Conservation (phyloP, 2,329 filamentous ascomycete genomes). For the Ophiognomonia clavigignenti-juglandacearum region DNA sequence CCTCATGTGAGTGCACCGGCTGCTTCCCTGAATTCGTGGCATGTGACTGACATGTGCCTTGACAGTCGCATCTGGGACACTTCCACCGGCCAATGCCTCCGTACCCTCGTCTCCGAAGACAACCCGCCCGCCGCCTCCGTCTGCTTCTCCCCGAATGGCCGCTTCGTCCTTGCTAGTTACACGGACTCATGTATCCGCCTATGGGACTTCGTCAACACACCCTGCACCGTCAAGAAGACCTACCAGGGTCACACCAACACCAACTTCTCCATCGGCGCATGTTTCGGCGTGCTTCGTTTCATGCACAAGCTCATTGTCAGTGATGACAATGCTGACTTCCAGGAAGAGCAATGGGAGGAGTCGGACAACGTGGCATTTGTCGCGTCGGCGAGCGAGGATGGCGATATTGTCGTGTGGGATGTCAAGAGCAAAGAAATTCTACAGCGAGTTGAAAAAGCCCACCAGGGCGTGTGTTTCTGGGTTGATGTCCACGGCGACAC, state of each 20-base stretch:
- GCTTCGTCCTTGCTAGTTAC: slow-evolving; percentile 86
- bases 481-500: slow-evolving; percentile 54
- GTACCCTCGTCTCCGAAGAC: slow-evolving; percentile 93
- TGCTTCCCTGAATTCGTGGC: background rate
- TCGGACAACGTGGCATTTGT: slow-evolving; percentile 51
- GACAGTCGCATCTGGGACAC: slow-evolving; percentile 87
- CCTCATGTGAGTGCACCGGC: slow-evolving; percentile 57
- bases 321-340: slow-evolving; percentile 7
- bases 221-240: slow-evolving; percentile 77
- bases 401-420: slow-evolving; percentile 83
- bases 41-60: slow-evolving; percentile 1
- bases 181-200: slow-evolving; percentile 85
- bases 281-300: slow-evolving; percentile 59
- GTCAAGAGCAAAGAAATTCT: slow-evolving; percentile 79
- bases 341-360: slow-evolving; percentile 19
- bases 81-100: slow-evolving; percentile 86
- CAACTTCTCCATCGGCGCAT: slow-evolving; percentile 78
- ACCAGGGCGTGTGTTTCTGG: slow-evolving; percentile 59
- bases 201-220: slow-evolving; percentile 89
- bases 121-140: slow-evolving; percentile 87
- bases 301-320: slow-evolving; percentile 12
- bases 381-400: slow-evolving; percentile 82
- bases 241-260: slow-evolving; percentile 89
- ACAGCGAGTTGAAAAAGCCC: slow-evolving; percentile 55
- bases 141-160: slow-evolving; percentile 89